Evolutionary conservation across 176 grass and related monocot species (phyloP).

Genomic region (Secale cereale): DNA sequence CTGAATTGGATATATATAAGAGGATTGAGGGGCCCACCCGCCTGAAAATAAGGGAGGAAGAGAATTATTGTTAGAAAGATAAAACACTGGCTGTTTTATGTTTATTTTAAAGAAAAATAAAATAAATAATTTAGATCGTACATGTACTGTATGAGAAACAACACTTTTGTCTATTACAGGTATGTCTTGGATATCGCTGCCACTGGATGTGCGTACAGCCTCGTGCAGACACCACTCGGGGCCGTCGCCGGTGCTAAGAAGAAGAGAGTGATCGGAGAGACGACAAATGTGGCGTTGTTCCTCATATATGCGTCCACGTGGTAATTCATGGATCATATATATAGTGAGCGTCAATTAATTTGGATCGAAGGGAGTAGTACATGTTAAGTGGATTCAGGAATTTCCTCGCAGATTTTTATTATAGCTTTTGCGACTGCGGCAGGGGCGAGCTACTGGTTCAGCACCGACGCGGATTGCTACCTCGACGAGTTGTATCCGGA

Average conservation of each 20-base stretch:
- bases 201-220: conserved; percentile 21
- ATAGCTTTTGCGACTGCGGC: not conserved
- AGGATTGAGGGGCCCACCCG: too few relatives aligned
- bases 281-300: not conserved
- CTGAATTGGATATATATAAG: too few relatives aligned
- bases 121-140: too few relatives aligned
- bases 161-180: not conserved
- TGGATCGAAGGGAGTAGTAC: too few relatives aligned
- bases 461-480: not conserved
- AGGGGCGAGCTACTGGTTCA: not conserved
- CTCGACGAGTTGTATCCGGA: not conserved
- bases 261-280: not conserved
- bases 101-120: too few relatives aligned
- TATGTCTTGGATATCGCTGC: conserved; percentile 23
- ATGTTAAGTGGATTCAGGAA: too few relatives aligned
- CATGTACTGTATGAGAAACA: too few relatives aligned
- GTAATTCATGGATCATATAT: too few relatives aligned
- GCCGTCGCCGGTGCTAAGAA: not conserved
- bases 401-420: not conserved
- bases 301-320: not conserved
- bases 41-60: too few relatives aligned
- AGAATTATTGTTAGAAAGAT: too few relatives aligned
- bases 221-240: not conserved
- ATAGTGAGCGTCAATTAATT: too few relatives aligned
- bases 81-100: too few relatives aligned